Percentiles rank a stretch among this genome's conserved stretches.
Conservation (phyloP, 2,329 filamentous ascomycete genomes). For the Remersonia thermophila region DNA sequence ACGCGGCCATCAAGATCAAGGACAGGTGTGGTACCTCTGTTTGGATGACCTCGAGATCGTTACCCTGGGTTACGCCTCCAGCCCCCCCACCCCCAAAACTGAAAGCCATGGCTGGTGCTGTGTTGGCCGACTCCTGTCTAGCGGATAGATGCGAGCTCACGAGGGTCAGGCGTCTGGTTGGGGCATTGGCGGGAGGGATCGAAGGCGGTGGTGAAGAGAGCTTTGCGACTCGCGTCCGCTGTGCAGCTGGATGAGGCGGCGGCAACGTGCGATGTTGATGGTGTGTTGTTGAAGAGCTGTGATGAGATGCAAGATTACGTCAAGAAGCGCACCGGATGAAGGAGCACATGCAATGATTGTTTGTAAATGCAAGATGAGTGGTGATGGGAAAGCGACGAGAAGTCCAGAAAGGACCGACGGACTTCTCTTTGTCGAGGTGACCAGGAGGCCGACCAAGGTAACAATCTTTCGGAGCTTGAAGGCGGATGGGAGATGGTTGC, state of each 20-base stretch:
- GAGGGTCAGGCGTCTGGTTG: slow-evolving; percentile 19
- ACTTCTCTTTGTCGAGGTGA: no score
- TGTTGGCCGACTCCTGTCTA: slow-evolving; percentile 24
- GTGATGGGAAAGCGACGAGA: no score
- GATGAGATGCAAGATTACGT: no score
- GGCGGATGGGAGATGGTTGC: no score
- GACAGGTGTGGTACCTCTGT: slow-evolving; percentile 50
- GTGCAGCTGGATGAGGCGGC: not conserved
- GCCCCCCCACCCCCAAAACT: slow-evolving; percentile 38
- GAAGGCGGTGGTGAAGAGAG: not conserved
- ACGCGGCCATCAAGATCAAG: no score
- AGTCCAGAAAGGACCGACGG: no score
- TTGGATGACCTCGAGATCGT: slow-evolving; percentile 63
- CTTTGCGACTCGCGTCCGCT: not conserved
- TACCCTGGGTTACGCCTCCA: slow-evolving; percentile 35
- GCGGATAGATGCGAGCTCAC: slow-evolving; percentile 20
- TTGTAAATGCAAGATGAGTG: no score
- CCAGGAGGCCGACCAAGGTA: no score
- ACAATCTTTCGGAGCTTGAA: no score
- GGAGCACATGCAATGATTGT: no score
- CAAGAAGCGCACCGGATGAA: no score
- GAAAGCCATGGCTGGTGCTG: slow-evolving; percentile 48
- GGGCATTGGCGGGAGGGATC: slow-evolving; percentile 15
- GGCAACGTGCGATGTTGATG: not conserved
- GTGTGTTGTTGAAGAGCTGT: no score